Evolutionary conservation across 2,329 filamentous ascomycete genomes (phyloP), one percentile per base, ranked within the genome.

Genomic region (Thielaviopsis euricoi): DNA sequence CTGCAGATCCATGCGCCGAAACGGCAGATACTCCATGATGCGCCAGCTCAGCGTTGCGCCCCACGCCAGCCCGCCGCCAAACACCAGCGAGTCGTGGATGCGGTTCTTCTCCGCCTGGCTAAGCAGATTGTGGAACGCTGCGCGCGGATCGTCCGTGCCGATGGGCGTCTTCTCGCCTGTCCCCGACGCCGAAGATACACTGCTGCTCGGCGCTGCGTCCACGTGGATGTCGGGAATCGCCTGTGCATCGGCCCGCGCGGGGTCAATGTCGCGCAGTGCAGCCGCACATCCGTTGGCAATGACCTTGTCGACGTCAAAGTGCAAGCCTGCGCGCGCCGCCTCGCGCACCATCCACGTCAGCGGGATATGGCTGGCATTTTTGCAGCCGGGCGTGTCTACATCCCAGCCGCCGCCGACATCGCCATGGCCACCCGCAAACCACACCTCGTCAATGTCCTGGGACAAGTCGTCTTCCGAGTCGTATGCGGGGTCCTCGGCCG

Each of bases 331-430:
- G 52, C 70, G 70, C 62, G 76, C 76, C 2, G 76, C 76, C 57
- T 78, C 75, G 26, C 75, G 70, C 0, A 87, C 78, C 77, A 88
- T 87, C 78, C 84, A 87, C 0, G 83, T 77, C 1, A 87, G 72
- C 0, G 84, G 82, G 1, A 83, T 76, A 63, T 87, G 83, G 62
- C 82, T 86, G 23, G 86, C 73, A 7, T 82, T 76, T 65, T 86
- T 85, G 23, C 73, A 75, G 0, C 73, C 72, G 0, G 72, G 67
- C 3, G 77, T 71, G n/a, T 62, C 56, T 3, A 60, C 43, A 54
- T 79, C 78, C 86, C 86, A 89, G 0, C 87, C 87, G 10, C 87
- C 87, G 1, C 87, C 87, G 29, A 90, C 81, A 62, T 91, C 87
- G 1, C 81, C 87, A 62, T 94, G 87, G 12, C 83, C 82, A 9